A percentile compares a stretch with the other conserved stretches of the same genome.
Conservation (phyloP, 495 filamentous ascomycete genomes). For the Daldinia bambusicola region DNA sequence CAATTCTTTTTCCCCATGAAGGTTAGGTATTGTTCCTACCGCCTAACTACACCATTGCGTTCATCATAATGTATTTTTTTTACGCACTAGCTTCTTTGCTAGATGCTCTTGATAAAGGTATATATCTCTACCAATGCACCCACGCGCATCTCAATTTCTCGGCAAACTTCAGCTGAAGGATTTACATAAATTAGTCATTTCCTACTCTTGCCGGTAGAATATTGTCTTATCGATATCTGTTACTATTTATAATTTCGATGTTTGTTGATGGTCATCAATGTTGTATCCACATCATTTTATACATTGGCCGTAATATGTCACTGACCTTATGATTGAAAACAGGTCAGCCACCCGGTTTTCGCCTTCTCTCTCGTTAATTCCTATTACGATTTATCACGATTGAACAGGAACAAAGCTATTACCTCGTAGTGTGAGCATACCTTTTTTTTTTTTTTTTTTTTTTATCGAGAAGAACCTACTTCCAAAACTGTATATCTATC, state of each 20-base stretch:
- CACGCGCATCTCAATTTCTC: conserved; percentile 13
- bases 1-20: conserved; percentile 1
- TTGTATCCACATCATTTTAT: conserved; percentile 35
- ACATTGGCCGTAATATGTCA: conserved; percentile 14
- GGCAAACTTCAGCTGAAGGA: conserved; percentile 43
- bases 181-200: conserved; percentile 37
- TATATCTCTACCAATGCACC: conserved; percentile 13
- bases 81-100: neutral
- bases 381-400: neutral
- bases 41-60: neutral
- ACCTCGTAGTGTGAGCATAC: conserved; percentile 30
- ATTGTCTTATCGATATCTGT: conserved; percentile 32
- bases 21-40: neutral
- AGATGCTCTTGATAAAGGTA: neutral
- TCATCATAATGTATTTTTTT: conserved; percentile 1
- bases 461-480: conserved; percentile 8
- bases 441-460: conserved; percentile 18
- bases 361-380: conserved; percentile 7
- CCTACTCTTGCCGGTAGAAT: neutral
- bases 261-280: conserved; percentile 37
- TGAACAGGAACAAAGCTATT: neutral
- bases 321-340: conserved; percentile 36
- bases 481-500: conserved; percentile 6
- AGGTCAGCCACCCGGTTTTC: conserved; percentile 21
- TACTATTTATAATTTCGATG: conserved; percentile 40